Base-by-base conservation (phyloP, 2,329 filamentous ascomycete species). In the Penicillium vulpinum region DNA sequence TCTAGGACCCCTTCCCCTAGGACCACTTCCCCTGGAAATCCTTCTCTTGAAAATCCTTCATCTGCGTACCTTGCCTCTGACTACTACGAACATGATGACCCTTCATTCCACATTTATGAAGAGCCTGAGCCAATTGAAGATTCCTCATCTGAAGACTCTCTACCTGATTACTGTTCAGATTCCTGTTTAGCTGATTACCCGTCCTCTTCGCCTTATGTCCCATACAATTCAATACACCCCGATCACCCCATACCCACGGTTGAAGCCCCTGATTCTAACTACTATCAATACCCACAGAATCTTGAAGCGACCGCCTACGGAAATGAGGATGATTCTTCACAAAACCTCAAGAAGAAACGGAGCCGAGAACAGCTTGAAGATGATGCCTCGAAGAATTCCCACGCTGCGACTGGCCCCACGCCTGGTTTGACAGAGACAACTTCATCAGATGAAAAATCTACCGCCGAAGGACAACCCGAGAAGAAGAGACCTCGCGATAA, bases 281-380 rank as follows among this genome's bases (percentile, higher is more conserved):
- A 24, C 38, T 35, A 16, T 51, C 18, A 13, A 26, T 44, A 8
- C 21, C 28, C 21, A 44, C 49, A 51, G 49, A 44, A 26, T 22
- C 21, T 33, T n/a, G 38, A 43, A 44, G 6, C 16, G 21, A 44
- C 40, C 15, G n/a, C 35, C 33, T 60, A 55, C 41, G 63, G 58
- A 44, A 61, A 53, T 51, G 59, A 53, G 46, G 54, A 60, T 59
- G 51, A 69, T 62, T 52, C 65, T 67, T 26, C 59, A 66, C 51
- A 75, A 67, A 45, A 9, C 51, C 74, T 74, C 10, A 76, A 73
- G 62, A 78, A 78, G 66, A 79, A 78, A 62, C 67, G 77, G 54
- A 78, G 76, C 56, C 64, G 73, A 48, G 77, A 79, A 41, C 72
- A 77, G 48, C 64, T 78, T 38, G 75, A 78, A 56, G 69, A 72